A percentile compares a stretch with the other conserved stretches of the same genome.
Conservation (phyloP, 129 eudicot genomes). For the Artemisia argyi region DNA sequence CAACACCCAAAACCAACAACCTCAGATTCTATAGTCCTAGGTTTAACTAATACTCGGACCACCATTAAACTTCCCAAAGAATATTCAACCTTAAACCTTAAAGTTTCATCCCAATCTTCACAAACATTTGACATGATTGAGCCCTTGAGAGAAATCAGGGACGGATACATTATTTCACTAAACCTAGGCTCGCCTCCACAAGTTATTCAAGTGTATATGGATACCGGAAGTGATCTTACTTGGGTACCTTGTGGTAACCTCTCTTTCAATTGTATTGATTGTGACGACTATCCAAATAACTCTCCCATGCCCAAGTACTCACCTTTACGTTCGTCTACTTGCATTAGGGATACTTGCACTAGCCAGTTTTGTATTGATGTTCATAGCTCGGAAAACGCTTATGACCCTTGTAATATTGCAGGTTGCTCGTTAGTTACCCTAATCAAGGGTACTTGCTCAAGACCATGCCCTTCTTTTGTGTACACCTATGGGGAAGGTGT, state of each 20-base stretch:
- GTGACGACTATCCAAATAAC: conserved; percentile 48
- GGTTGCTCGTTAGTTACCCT: conserved; percentile 70
- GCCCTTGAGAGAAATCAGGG: conserved; percentile 70
- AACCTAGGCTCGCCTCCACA: conserved; percentile 75
- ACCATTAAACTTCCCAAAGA: conserved; percentile 43
- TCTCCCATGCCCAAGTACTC: conserved; percentile 45
- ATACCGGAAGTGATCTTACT: conserved; percentile 77
- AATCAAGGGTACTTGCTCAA: conserved; percentile 47
- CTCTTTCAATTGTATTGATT: conserved; percentile 65
- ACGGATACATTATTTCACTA: conserved; percentile 65
- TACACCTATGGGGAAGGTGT: conserved; percentile 80
- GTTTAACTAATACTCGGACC: conserved; percentile 50
- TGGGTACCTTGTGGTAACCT: conserved; percentile 83
- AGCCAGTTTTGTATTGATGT: conserved; percentile 56
- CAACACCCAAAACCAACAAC: conserved; percentile 27
- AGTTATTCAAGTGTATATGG: conserved; percentile 64
- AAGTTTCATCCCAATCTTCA: conserved; percentile 28
- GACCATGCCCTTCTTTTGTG: conserved; percentile 81
- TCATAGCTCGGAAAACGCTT: conserved; percentile 65
- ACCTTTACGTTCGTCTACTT: conserved; percentile 60
- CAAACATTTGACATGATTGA: conserved; percentile 50
- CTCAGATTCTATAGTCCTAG: conserved; percentile 52
- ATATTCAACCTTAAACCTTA: conserved; percentile 25
- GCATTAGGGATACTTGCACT: conserved; percentile 52
- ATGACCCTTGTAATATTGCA: conserved; percentile 54